Evolutionary conservation across 2,329 filamentous ascomycete species (phyloP).

Genomic region (Cryphonectria radicalis): DNA sequence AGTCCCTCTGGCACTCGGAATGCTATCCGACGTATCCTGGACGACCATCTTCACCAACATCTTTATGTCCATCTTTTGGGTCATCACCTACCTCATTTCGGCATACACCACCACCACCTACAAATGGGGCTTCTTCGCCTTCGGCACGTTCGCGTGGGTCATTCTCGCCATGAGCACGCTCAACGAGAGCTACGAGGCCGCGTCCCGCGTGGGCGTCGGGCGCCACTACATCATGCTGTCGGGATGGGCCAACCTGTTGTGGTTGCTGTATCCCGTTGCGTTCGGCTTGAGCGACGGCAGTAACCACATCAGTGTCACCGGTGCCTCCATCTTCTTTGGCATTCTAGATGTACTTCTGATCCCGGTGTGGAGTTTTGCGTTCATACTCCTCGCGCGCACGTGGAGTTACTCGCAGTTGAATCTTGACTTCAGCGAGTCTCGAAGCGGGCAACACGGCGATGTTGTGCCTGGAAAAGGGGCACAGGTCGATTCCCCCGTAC

Average conservation of each 20-base stretch:
- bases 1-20: constrained; percentile 46
- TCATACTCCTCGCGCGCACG: constrained; percentile 44
- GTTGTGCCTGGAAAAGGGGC: background rate
- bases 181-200: constrained; percentile 41
- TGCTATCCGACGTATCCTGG: constrained; percentile 55
- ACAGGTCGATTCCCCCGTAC: background rate
- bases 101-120: constrained; percentile 49
- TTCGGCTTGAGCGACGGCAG: constrained; percentile 52
- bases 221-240: constrained; percentile 47
- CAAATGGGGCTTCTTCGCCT: constrained; percentile 56
- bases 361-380: constrained; percentile 44
- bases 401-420: constrained; percentile 53
- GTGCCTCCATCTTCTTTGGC: constrained; percentile 51
- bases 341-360: constrained; percentile 50
- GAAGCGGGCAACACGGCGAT: background rate
- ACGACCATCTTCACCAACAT: constrained; percentile 53
- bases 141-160: constrained; percentile 49
- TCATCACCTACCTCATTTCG: constrained; percentile 49
- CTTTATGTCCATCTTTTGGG: constrained; percentile 49
- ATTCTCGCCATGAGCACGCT: constrained; percentile 49
- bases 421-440: constrained; percentile 50
- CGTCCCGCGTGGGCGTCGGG: constrained; percentile 42
- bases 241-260: constrained; percentile 49
- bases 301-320: constrained; percentile 35
- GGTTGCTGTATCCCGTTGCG: constrained; percentile 53